Evolutionary conservation across 768 basidiomycete genomes (phyloP), one percentile per base, ranked within the genome.

Genomic region (Leccinum variicolor): DNA sequence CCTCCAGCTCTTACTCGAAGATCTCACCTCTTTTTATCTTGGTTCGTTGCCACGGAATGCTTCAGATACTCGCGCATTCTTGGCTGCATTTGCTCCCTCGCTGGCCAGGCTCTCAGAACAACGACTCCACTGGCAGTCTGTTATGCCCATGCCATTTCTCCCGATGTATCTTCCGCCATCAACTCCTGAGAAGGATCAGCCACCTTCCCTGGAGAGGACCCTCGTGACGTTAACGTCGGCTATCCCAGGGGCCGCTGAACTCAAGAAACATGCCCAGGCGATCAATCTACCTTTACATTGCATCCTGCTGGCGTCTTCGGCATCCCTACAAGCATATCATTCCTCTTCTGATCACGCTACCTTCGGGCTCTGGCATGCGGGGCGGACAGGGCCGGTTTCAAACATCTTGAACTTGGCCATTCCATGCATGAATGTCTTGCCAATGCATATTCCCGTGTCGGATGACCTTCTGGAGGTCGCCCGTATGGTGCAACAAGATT

Each of bases 361-460:
- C 7, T 77, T 81, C 51, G 78, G 78, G 4, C 69, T 81, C 15
- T 81, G 79, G 80, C 79, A 80, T 51, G 74, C 75, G 6, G 78
- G 80, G 25, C 68, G 80, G 46, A 75, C 75, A 14, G 74, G 76
- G 11, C 48, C 67, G 11, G 43, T 75, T 21, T 65, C 72, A 25
- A 65, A 72, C 19, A 64, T 77, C 21, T 75, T 74, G 28, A 69
- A 66, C 34, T 58, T 81, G n/a, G 76, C 76, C 4, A 61, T 75
- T 17, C 78, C 79, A n/a, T 79, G 77, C 58, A 70, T 78, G 66
- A 80, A 81, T 55, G 70, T 78, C 9, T 57, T 80, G 19, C 78
- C 79, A 25, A 61, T 80, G 50, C 65, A 69, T 54, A 64, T 79
- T 9, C 47, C 62, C 6, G 61, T 57, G 17, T 66, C 21, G 33